Evolutionary conservation across 805 yeast species (phyloP), one percentile per base, ranked within the genome.

Genomic region (Ogataea zsoltii): DNA sequence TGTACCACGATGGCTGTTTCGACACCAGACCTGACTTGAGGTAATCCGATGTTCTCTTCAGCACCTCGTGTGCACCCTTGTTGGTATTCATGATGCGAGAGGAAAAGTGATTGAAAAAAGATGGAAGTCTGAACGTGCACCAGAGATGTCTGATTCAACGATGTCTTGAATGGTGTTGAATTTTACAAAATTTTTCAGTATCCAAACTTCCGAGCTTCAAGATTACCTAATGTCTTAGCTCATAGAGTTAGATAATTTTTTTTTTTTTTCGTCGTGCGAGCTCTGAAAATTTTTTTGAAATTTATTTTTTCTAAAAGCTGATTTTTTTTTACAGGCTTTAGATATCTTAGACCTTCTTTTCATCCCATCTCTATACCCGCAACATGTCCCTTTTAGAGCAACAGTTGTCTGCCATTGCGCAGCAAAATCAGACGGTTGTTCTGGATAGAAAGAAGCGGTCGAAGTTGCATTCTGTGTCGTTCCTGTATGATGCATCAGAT

Each of bases 391-490:
- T 91, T 45, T 80, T 92, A 69, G 87, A 94, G 33, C 81, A 81
- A 49, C 99, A 92, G 75, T 76, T 92, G 57, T 77, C 87, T 53
- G 80, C 77, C 31, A 81, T 92, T 53, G 79, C 83, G 28, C 73
- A 72, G 49, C 77, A 74, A 48, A 80, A 79, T 42, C 80, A 85
- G 38, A 80, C 92, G 29, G 80, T 87, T 42, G 89, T 90, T 2
- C 72, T 86, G 51, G 97, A 92, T 63, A 80, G 97, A 65, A 90
- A 90, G 66, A 76, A 80, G 56, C 76, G 97, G 65, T 88, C 90
- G 51, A 87, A 85, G 65, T 70, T 90, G 46, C 99, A 94, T 62
- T 82, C 96, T 31, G 83, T 88, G 32, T 94, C 99, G 38, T 78
- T 94, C 53, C 77, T 94, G 21, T 91, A 85, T 64, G 95, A 88